Conservation (phyloP, 192 early-diverging fungal genomes). For the Linnemannia hyalina region DNA sequence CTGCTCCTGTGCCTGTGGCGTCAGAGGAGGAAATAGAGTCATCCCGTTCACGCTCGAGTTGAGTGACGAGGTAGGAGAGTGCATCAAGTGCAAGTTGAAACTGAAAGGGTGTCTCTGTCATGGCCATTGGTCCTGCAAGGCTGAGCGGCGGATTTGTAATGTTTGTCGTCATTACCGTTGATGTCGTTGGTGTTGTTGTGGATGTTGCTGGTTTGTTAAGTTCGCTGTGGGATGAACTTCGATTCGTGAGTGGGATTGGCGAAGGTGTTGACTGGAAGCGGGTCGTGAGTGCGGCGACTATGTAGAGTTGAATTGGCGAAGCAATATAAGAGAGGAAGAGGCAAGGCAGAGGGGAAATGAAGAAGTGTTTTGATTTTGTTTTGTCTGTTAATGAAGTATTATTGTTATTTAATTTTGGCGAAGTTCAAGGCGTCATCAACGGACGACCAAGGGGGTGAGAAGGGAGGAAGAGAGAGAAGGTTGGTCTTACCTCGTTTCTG, state of each 20-base stretch:
- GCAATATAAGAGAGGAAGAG: not conserved
- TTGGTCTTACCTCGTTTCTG: constrained; percentile 16
- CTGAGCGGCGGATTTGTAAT: not conserved
- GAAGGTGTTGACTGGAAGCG: constrained; percentile 14
- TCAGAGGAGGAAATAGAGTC: not conserved
- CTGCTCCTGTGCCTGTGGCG: not conserved
- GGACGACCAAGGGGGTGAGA: not conserved
- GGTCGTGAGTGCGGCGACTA: constrained; percentile 1
- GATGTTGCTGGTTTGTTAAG: not conserved
- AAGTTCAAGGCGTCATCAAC: no score
- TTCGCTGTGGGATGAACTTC: not conserved
- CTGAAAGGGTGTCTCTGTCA: not conserved
- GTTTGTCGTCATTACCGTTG: not conserved
- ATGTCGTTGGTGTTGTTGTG: not conserved
- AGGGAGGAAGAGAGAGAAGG: not conserved
- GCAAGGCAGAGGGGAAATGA: not conserved
- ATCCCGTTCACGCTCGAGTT: constrained; percentile 9
- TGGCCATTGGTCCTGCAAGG: not conserved
- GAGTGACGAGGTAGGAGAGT: not conserved
- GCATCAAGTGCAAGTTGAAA: constrained; percentile 18
- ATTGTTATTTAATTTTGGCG: no score
- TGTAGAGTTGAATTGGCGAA: not conserved
- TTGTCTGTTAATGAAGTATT: no score
- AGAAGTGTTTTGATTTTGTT: not conserved
- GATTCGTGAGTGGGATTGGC: not conserved